A percentile compares a stretch with the other conserved stretches of the same genome.
Evolutionary conservation across 2,329 filamentous ascomycete genomes (phyloP).

Genomic region (Massarina eburnea): DNA sequence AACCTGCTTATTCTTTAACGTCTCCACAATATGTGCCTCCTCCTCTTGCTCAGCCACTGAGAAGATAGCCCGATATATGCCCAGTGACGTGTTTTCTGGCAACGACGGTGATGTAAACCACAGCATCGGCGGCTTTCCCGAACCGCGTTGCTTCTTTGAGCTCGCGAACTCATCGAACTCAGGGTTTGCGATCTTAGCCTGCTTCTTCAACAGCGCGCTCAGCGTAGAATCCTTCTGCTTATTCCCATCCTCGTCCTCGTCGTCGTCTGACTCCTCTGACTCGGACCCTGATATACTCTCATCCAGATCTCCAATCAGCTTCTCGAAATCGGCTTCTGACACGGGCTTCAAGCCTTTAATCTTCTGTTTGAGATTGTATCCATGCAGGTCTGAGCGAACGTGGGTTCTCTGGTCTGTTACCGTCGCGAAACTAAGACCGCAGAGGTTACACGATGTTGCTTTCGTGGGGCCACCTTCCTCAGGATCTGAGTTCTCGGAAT

Average conservation of each 20-base stretch:
- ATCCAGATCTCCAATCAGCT: slow-evolving; percentile 79
- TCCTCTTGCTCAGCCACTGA: slow-evolving; percentile 70
- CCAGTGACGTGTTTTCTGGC: slow-evolving; percentile 77
- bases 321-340: slow-evolving; percentile 81
- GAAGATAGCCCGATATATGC: slow-evolving; percentile 82
- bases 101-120: slow-evolving; percentile 82
- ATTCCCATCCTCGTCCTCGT: slow-evolving; percentile 57
- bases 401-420: slow-evolving; percentile 83
- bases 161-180: slow-evolving; percentile 52
- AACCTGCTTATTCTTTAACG: slow-evolving; percentile 76
- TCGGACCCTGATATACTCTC: slow-evolving; percentile 90
- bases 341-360: slow-evolving; percentile 72
- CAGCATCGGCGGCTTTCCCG: slow-evolving; percentile 72
- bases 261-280: slow-evolving; percentile 70
- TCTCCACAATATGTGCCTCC: slow-evolving; percentile 62
- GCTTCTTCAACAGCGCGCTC: slow-evolving; percentile 76
- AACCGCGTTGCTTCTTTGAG: slow-evolving; percentile 55
- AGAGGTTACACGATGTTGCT: slow-evolving; percentile 79
- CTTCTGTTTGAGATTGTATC: slow-evolving; percentile 93
- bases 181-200: slow-evolving; percentile 69
- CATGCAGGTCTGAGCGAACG: slow-evolving; percentile 85
- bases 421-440: slow-evolving; percentile 68
- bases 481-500: slow-evolving; percentile 41
- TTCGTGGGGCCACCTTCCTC: slow-evolving; percentile 49
- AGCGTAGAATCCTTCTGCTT: slow-evolving; percentile 68